phyloP scores from a whole-genome alignment of 1,139 yeast genomes.

The Magnusiomyces tetraspermus region DNA sequence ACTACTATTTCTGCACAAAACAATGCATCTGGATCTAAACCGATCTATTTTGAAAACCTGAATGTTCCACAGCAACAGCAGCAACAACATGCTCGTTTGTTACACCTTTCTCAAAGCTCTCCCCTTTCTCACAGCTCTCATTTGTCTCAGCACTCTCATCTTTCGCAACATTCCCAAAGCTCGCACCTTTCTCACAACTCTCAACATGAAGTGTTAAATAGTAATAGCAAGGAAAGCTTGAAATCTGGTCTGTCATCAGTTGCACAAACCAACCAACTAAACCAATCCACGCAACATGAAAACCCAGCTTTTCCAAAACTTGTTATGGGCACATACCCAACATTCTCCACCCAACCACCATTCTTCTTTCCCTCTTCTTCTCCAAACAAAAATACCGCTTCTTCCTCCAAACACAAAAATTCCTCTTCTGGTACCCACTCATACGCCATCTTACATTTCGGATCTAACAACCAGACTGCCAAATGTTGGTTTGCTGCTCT shows the following conservation, averaged over 20 bases:
- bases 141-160: not conserved
- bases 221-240: not conserved
- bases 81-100: too few relatives aligned
- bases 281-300: too few relatives aligned
- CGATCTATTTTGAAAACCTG: too few relatives aligned
- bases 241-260: not conserved
- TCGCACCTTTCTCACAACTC: too few relatives aligned
- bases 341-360: not conserved
- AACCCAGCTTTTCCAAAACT: not conserved
- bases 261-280: too few relatives aligned
- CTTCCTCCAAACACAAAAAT: too few relatives aligned
- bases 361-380: too few relatives aligned
- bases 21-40: too few relatives aligned
- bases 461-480: not conserved
- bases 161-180: too few relatives aligned
- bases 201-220: not conserved
- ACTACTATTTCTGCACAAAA: too few relatives aligned
- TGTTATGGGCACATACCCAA: not conserved
- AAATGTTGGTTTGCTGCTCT: slow-evolving; percentile 71
- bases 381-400: not conserved
- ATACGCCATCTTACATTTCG: slow-evolving; percentile 4
- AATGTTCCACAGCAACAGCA: too few relatives aligned
- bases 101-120: too few relatives aligned
- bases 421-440: not conserved
- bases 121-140: not conserved